These are phyloP conservation scores for Garcia nutans DNA, from an alignment of 345 rosid genomes.

Conservation along the genomic window DNA sequence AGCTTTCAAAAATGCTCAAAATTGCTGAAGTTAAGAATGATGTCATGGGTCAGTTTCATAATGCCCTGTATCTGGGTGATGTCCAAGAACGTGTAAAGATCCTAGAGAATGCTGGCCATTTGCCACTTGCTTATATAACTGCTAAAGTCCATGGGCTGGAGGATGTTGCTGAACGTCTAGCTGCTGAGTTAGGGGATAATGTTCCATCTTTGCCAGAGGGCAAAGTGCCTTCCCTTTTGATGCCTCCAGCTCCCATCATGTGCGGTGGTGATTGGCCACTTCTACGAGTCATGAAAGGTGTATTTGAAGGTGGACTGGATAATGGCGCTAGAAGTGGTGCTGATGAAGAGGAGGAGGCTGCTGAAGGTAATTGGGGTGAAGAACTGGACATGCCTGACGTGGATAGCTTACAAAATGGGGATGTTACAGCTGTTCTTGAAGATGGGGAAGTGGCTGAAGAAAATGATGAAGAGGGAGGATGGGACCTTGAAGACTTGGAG, in stretches of 20 bases:
- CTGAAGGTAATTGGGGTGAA: slow-evolving; percentile 79
- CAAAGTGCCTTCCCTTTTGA: slow-evolving; percentile 64
- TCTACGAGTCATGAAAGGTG: slow-evolving; percentile 86
- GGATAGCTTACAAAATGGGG: slow-evolving; percentile 65
- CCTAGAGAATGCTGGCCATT: slow-evolving; percentile 81
- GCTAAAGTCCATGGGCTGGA: slow-evolving; percentile 79
- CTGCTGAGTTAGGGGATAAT: slow-evolving; percentile 65
- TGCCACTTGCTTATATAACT: slow-evolving; percentile 82
- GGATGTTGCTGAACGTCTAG: slow-evolving; percentile 72
- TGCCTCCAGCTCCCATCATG: slow-evolving; percentile 73
- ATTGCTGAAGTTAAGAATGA: slow-evolving; percentile 93
- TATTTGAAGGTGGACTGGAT: slow-evolving; percentile 90
- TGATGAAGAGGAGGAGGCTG: slow-evolving; percentile 75
- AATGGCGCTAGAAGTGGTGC: slow-evolving; percentile 45
- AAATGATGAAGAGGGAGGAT: slow-evolving; percentile 75
- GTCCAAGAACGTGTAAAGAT: slow-evolving; percentile 83
- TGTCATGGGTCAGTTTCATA: slow-evolving; percentile 95
- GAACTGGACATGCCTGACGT: slow-evolving; percentile 70
- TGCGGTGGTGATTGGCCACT: slow-evolving; percentile 98
- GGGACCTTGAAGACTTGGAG: slow-evolving; percentile 93
- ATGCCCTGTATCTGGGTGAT: slow-evolving; percentile 89
- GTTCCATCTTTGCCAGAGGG: slow-evolving; percentile 73
- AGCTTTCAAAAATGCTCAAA: slow-evolving; percentile 84
- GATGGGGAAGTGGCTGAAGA: slow-evolving; percentile 69
- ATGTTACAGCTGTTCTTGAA: slow-evolving; percentile 51